Evolutionary conservation across 805 yeast species (phyloP).

Genomic region (Saccharomycopsis fermentans): DNA sequence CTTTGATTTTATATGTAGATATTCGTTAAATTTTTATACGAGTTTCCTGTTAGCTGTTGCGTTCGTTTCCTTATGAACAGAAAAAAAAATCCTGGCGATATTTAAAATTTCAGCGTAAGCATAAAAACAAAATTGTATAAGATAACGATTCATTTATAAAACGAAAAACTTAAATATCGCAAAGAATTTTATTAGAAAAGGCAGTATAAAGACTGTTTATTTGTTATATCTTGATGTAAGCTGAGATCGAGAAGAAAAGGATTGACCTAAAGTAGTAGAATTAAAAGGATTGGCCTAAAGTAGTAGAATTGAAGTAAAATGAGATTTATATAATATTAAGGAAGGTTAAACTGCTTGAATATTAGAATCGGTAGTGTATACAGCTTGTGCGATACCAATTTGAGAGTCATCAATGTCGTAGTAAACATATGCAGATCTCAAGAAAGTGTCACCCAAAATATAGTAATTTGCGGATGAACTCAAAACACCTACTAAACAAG

Average conservation of each 20-base stretch:
- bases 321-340: background rate
- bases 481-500: conserved; percentile 38
- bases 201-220: too few species aligned
- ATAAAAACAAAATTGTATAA: too few species aligned
- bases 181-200: too few species aligned
- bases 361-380: conserved; percentile 18
- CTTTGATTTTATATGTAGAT: background rate
- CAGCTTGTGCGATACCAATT: conserved; percentile 38
- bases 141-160: too few species aligned
- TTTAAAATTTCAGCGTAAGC: too few species aligned
- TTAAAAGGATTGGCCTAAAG: too few species aligned
- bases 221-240: too few species aligned
- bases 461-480: conserved; percentile 27
- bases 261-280: too few species aligned
- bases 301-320: too few species aligned
- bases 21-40: background rate
- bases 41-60: background rate
- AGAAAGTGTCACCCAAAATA: conserved; percentile 45
- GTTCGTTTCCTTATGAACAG: background rate
- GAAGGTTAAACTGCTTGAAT: background rate
- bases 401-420: conserved; percentile 39
- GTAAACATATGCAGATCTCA: conserved; percentile 43
- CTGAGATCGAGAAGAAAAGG: too few species aligned
- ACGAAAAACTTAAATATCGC: too few species aligned
- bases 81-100: background rate